Percentiles rank a stretch among this genome's conserved stretches.
Conservation (phyloP, 2,329 filamentous ascomycete genomes). For the Shiraia bambusicola region DNA sequence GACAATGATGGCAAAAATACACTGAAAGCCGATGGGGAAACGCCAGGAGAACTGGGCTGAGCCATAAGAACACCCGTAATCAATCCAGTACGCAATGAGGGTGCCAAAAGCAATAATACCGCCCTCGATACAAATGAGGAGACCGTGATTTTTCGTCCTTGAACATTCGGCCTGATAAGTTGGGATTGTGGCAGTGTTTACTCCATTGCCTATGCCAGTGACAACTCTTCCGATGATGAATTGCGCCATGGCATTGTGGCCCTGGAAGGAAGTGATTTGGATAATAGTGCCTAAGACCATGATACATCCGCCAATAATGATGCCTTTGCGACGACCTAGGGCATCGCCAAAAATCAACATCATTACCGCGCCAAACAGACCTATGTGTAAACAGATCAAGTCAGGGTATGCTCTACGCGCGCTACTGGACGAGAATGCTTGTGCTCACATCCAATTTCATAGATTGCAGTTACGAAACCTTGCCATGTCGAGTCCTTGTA, state of each 20-base stretch:
- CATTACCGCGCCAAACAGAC: conserved; percentile 44
- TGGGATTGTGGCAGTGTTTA: conserved; percentile 58
- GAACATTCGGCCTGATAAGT: conserved; percentile 58
- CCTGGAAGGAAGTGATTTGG: conserved; percentile 40
- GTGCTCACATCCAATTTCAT: conserved; percentile 51
- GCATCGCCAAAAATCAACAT: conserved; percentile 44
- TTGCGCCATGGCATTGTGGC: conserved; percentile 46
- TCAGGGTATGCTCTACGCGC: background rate
- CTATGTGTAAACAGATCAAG: background rate
- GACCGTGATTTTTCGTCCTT: conserved; percentile 59
- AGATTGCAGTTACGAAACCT: conserved; percentile 55
- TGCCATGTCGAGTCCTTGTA: conserved; percentile 49
- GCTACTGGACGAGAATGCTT: background rate
- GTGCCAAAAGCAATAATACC: conserved; percentile 56
- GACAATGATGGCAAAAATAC: conserved; percentile 53
- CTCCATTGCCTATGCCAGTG: conserved; percentile 58
- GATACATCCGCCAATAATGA: conserved; percentile 45
- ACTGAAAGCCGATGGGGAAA: conserved; percentile 57
- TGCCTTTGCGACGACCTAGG: conserved; percentile 47
- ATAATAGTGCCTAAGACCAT: conserved; percentile 50
- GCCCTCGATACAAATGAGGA: conserved; percentile 62
- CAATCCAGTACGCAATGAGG: conserved; percentile 54
- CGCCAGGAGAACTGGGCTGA: conserved; percentile 46
- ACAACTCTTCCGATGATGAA: conserved; percentile 56
- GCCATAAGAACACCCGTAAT: conserved; percentile 40